These are phyloP conservation scores for Botrytis tulipae DNA, from an alignment of 2,329 filamentous ascomycete species.

Conservation along the genomic window DNA sequence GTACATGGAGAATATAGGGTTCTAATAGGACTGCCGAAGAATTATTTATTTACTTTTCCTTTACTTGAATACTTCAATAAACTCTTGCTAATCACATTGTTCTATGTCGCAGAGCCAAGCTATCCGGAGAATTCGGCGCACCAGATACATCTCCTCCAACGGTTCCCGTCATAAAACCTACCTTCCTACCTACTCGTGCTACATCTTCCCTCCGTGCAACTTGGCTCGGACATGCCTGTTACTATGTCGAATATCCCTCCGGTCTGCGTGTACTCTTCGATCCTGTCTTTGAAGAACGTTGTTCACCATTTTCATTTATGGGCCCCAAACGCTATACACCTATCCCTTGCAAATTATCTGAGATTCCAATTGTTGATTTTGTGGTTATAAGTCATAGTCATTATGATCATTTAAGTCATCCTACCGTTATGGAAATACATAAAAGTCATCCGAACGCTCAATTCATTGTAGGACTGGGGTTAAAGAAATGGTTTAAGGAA, in stretches of 20 bases:
- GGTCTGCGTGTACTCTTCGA: slow-evolving; percentile 90
- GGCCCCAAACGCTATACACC: slow-evolving; percentile 77
- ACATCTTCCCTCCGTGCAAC: slow-evolving; percentile 69
- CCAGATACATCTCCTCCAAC: slow-evolving; percentile 63
- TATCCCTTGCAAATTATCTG: slow-evolving; percentile 70
- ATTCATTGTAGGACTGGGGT: slow-evolving; percentile 83
- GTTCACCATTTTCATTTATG: slow-evolving; percentile 69
- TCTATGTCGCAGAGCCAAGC: not conserved
- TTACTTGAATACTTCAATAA: not conserved
- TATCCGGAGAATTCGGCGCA: slow-evolving; percentile 30
- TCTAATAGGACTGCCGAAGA: not conserved
- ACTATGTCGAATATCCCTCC: slow-evolving; percentile 83
- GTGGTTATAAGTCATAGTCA: slow-evolving; percentile 60
- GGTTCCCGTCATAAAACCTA: slow-evolving; percentile 56
- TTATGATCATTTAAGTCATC: slow-evolving; percentile 86
- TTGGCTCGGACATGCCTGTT: slow-evolving; percentile 94
- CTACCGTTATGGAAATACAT: slow-evolving; percentile 69
- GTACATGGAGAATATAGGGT: not conserved
- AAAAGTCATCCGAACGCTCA: slow-evolving; percentile 73
- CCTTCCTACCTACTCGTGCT: slow-evolving; percentile 55
- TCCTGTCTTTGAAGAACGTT: slow-evolving; percentile 86
- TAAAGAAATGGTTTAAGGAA: slow-evolving; percentile 76
- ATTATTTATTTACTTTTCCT: not conserved
- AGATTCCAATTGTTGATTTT: slow-evolving; percentile 74
- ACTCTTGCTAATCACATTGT: not conserved